Evolutionary conservation across 208 protist genomes (phyloP), one percentile per base, ranked within the genome.

Genomic region (Leishmania tarentolae): DNA sequence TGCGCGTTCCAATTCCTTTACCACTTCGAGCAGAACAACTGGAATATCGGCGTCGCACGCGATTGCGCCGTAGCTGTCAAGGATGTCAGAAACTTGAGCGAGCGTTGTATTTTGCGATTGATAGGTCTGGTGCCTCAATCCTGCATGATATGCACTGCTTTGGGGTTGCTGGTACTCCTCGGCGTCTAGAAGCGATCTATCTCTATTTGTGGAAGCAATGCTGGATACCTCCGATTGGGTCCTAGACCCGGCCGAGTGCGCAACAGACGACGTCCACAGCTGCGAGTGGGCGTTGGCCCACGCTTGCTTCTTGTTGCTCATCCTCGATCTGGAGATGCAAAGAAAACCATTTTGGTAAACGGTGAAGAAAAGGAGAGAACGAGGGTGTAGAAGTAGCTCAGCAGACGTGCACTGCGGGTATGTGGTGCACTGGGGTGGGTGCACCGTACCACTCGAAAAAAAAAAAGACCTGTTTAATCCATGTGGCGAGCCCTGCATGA

Each of bases 1-100:
- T 0, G 84, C 61, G 8, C 68, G 71, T 42, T 96, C 92, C 28
- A 92, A 78, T n/a, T 94, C 87, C 61, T 90, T 89, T 31, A 93
- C 71, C 15, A 93, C 71, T 21, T 76, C 78, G 9, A 90, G 76
- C 47, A 93, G 83, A 7, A 94, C 84, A 50, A 78, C 53, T 5
- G 88, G 86, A n/a, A 86, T 82, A 47, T 88, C 84, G 4, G 81
- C 57, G 24, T 87, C 80, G 28, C 81, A 69, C 35, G 73, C n/a
- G 53, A 90, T 86, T 8, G 80, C 31, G 13, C 89, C 89, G 56
- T 92, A 92, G 19, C 70, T 74, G 57, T 88, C 89, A 35, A 96
- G 84, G 37, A 96, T 87, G 56, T 96, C 90, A 72, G 87, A 88
- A 11, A 94, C 82, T 66, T 93, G 81, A 42, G 82, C 65, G 8